These are phyloP conservation scores for Skeletonema potamos DNA, from an alignment of 108 stramenopile species.

Conservation along the genomic window DNA sequence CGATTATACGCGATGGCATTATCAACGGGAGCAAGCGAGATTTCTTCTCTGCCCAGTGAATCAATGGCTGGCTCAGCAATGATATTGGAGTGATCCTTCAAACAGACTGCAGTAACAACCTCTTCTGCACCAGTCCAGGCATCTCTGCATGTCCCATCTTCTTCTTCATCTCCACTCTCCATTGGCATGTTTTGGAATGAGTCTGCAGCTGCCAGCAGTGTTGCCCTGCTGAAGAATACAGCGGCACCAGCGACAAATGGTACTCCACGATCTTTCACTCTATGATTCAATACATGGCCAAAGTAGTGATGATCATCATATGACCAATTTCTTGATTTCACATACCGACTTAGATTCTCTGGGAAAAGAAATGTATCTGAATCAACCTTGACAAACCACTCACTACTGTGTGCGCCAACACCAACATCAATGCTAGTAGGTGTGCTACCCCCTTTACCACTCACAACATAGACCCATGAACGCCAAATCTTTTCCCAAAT, in stretches of 20 bases:
- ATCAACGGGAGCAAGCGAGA: conserved; percentile 18
- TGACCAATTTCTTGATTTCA: conserved; percentile 14
- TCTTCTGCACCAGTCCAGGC: conserved; percentile 36
- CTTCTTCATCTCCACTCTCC: conserved; percentile 33
- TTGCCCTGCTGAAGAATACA: conserved; percentile 33
- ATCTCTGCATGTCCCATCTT: conserved; percentile 47
- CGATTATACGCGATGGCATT: conserved; percentile 18
- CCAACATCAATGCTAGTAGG: neutral
- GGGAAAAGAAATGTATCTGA: conserved; percentile 42
- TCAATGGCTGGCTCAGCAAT: conserved; percentile 27
- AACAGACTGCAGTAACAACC: conserved; percentile 32
- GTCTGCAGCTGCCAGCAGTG: conserved; percentile 21
- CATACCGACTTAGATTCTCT: conserved; percentile 29
- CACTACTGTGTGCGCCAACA: conserved; percentile 14
- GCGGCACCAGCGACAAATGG: conserved; percentile 37
- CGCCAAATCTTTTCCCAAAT: conserved; percentile 48
- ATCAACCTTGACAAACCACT: conserved; percentile 49
- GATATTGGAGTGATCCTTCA: conserved; percentile 23
- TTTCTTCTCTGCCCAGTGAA: conserved; percentile 22
- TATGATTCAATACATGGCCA: conserved; percentile 41
- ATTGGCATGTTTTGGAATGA: conserved; percentile 30
- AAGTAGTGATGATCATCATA: conserved; percentile 42
- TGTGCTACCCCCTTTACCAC: conserved; percentile 7
- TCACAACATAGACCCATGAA: conserved; percentile 19
- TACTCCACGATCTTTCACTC: conserved; percentile 23